phyloP scores from a whole-genome alignment of 1,139 yeast species.

The Hyphopichia buzzinii region DNA sequence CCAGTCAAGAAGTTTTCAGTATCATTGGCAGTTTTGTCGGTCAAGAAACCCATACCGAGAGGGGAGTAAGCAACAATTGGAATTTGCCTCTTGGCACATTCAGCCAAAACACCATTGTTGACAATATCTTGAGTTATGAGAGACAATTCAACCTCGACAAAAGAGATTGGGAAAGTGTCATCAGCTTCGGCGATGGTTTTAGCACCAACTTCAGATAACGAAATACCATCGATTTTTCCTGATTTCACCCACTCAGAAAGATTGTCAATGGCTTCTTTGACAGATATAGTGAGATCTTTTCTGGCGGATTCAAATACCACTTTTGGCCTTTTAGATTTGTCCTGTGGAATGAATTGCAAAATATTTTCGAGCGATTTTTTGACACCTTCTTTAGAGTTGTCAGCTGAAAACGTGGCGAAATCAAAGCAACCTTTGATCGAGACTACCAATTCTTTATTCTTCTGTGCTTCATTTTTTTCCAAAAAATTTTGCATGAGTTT shows the following conservation, averaged over 20 bases:
- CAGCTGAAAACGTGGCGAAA: conserved; percentile 35
- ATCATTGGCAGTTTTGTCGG: conserved; percentile 52
- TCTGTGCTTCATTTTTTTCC: conserved; percentile 48
- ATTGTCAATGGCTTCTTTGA: conserved; percentile 48
- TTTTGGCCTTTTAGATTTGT: conserved; percentile 35
- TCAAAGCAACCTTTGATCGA: conserved; percentile 67
- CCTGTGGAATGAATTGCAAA: conserved; percentile 42
- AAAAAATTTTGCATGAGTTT: conserved; percentile 57
- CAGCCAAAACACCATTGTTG: conserved; percentile 61
- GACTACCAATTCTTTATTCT: conserved; percentile 47
- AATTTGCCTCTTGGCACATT: conserved; percentile 42
- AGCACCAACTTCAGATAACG: conserved; percentile 69
- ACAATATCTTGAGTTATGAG: conserved; percentile 60
- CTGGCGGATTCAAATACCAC: conserved; percentile 72
- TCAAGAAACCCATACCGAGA: conserved; percentile 71
- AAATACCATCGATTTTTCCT: conserved; percentile 63
- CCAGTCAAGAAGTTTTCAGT: conserved; percentile 29
- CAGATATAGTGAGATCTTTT: conserved; percentile 50
- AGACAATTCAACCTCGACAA: conserved; percentile 76
- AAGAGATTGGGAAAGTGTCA: conserved; percentile 50
- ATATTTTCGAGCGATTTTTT: conserved; percentile 49
- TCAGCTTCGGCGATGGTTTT: conserved; percentile 57
- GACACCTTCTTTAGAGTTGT: conserved; percentile 48
- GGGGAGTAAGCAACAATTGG: conserved; percentile 82
- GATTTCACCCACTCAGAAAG: conserved; percentile 50